Conservation (phyloP, 2,329 filamentous ascomycete genomes). For the Exophiala viscosa region DNA sequence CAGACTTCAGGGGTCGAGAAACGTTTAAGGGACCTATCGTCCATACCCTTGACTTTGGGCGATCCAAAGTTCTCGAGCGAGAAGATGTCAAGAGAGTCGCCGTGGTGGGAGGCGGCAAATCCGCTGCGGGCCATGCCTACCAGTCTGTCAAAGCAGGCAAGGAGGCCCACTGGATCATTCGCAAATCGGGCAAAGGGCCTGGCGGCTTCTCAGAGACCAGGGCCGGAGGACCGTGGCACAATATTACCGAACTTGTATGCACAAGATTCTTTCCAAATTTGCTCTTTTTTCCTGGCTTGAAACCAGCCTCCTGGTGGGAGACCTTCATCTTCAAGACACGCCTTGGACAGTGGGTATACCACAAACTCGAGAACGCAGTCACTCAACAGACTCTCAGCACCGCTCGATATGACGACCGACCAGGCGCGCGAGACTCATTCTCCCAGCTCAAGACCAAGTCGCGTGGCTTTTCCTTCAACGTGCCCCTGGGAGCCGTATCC, state of each 20-base stretch:
- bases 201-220: background rate
- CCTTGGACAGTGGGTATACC: background rate
- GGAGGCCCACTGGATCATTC: slow-evolving; percentile 42
- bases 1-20: slow-evolving; percentile 46
- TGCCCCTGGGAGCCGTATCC: background rate
- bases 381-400: background rate
- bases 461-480: background rate
- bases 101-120: slow-evolving; percentile 62
- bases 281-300: background rate
- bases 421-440: background rate
- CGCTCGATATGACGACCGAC: background rate
- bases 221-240: background rate
- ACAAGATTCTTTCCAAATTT: background rate
- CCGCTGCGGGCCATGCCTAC: slow-evolving; percentile 62
- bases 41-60: slow-evolving; percentile 47
- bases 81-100: slow-evolving; percentile 42
- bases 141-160: slow-evolving; percentile 55
- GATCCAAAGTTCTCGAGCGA: slow-evolving; percentile 40
- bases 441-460: background rate
- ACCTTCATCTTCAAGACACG: background rate
- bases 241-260: background rate
- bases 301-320: background rate
- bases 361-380: background rate
- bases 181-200: slow-evolving; percentile 39
- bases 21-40: slow-evolving; percentile 47